Conservation (phyloP, 768 basidiomycete species). For the Daedaleopsis nitida region DNA sequence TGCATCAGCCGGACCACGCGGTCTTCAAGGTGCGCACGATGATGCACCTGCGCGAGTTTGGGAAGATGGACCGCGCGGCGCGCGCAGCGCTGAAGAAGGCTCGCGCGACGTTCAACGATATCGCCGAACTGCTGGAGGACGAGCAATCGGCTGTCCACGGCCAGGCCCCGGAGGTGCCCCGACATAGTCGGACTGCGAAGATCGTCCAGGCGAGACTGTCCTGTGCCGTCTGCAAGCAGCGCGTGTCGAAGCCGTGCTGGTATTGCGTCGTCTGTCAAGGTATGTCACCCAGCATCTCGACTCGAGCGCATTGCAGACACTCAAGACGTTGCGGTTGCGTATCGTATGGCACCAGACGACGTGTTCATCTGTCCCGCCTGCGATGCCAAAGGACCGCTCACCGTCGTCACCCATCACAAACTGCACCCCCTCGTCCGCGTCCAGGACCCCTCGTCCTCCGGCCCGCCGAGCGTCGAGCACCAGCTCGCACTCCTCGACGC, state of each 20-base stretch:
- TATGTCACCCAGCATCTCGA: not conserved
- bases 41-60: slow-evolving; percentile 16
- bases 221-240: slow-evolving; percentile 26
- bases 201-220: slow-evolving; percentile 9
- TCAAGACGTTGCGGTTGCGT: not conserved
- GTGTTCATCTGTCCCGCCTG: slow-evolving; percentile 30
- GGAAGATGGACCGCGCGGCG: slow-evolving; percentile 25
- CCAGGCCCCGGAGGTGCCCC: not conserved
- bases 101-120: slow-evolving; percentile 8
- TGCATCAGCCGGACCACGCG: slow-evolving; percentile 34
- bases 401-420: slow-evolving; percentile 19
- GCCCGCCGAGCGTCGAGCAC: not conserved
- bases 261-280: slow-evolving; percentile 33
- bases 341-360: slow-evolving; percentile 3
- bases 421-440: slow-evolving; percentile 26
- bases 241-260: slow-evolving; percentile 32
- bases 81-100: slow-evolving; percentile 24
- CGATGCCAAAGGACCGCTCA: slow-evolving; percentile 18
- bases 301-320: not conserved
- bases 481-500: not conserved
- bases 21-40: slow-evolving; percentile 32
- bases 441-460: slow-evolving; percentile 8
- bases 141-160: not conserved
- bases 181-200: not conserved
- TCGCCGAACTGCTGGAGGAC: slow-evolving; percentile 5